phyloP scores from a whole-genome alignment of 202 grass and related monocot species.

The Dendrocalamus latiflorus region DNA sequence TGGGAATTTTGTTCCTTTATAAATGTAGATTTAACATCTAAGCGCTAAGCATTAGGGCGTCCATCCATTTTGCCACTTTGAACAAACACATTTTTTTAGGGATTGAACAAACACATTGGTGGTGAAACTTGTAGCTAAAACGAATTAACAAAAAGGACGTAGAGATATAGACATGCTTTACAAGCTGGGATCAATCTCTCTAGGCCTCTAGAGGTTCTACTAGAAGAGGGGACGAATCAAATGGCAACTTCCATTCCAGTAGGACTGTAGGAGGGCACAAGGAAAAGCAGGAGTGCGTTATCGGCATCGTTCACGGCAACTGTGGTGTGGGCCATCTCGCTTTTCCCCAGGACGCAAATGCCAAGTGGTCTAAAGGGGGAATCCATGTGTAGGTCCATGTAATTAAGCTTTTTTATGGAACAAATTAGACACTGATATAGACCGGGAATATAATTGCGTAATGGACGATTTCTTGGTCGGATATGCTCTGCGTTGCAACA shows the following conservation, averaged over 20 bases:
- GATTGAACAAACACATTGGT: not conserved
- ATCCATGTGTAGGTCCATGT: conserved; percentile 23
- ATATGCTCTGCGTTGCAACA: not conserved
- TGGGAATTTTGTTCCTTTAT: not conserved
- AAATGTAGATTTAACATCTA: no score
- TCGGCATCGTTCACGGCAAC: not conserved
- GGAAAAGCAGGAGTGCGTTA: not conserved
- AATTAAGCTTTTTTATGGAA: not conserved
- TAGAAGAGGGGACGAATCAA: conserved; percentile 11
- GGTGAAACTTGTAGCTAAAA: not conserved
- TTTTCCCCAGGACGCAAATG: not conserved
- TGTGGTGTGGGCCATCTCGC: not conserved
- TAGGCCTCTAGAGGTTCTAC: conserved; percentile 6
- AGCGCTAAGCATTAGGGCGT: not conserved
- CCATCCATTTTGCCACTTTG: not conserved
- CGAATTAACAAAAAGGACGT: no score
- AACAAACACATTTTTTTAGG: no score
- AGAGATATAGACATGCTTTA: not conserved
- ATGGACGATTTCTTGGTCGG: not conserved
- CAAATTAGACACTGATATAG: conserved; percentile 13
- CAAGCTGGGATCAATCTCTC: not conserved
- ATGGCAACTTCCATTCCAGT: not conserved
- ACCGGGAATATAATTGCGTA: not conserved
- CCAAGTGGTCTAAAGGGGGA: conserved; percentile 4
- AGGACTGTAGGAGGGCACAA: no score